Base-by-base conservation (phyloP, 1,284 basidiomycete species). In the Moesziomyces aphidis region DNA sequence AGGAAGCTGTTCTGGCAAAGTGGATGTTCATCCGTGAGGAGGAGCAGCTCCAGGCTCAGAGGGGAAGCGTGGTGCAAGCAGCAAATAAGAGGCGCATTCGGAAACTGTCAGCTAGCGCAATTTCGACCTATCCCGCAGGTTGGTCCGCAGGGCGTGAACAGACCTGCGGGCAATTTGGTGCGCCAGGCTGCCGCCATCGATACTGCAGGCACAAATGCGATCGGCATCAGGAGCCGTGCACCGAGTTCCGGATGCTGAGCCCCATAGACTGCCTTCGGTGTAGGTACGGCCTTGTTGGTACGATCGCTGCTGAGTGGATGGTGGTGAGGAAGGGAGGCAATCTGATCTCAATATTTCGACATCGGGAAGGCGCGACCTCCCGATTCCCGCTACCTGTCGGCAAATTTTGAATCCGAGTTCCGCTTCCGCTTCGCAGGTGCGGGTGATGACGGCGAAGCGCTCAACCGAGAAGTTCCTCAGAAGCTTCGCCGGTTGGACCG, bases 321-420 rank as follows among this genome's bases (percentile, higher is more conserved):
- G 31, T 13, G 31, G 4, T 5, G 31, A 34, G 28, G 10, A 10
- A 5, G 36, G 36, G 6, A 34, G 34, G 13, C 34, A 7, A 19
- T 19, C 31, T 17, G 19, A 19, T 42, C 39, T 17, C 1, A 19
- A 19, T 43, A 23, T 34, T 23, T 23, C 21, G 28, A 36, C 19
- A 55, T 52, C 54, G 28, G 22, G 22, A 53, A 24, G 8, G 22
- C 24, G 2, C 2, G 10, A 48, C 3, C 2, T 3, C 19, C 48
- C 49, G 45, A 53, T 53, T 36, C 50, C 55, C 55, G 55, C 34
- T 9, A 5, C 43, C 22, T 24, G 22, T 63, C 61, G 67, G 67
- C 61, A 63, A 61, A 57, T 57, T 61, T 56, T 42, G 50, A 50
- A 22, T 64, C 67, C 61, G 67, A 58, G 24, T 64, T 70, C 61